Base-by-base conservation (phyloP, 805 yeast species). In the Wickerhamomyces hampshirensis region DNA sequence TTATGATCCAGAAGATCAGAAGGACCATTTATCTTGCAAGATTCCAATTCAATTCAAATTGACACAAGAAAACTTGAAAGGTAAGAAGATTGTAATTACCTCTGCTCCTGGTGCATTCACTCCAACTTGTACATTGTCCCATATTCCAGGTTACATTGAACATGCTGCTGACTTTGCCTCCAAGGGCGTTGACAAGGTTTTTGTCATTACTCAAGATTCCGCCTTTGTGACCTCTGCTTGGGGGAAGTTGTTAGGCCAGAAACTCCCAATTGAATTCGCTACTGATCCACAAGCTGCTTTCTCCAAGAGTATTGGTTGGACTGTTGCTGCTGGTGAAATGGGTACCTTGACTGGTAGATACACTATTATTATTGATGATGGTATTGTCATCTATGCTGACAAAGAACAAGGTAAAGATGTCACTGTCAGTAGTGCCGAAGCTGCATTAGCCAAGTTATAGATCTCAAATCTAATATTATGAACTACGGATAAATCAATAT, bases 51-150 rank as follows among this genome's bases (percentile, higher is more conserved):
- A 30, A 24, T 51, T 39, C 48, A 47, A 52, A 28, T 32, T 53
- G 9, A 38, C 53, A 12, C 48, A 39, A 24, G 58, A 52, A 32
- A 50, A 47, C 42, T 31, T 52, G 10, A 47, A 47, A 26, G 55
- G 54, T 13, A 52, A 54, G 38, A 51, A 50, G 37, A 75, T 80
- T 23, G 76, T 84, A 29, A 65, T 84, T 49, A 85, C 86, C 23
- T 71, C 83, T 40, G 88, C 84, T 23, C 93, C 94, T 43, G 94
- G 89, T 44, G 93, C 95, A 9, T 85, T 84, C 69, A 84, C 95
- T 18, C 94, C 91, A 38, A 77, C 91, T 6, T 84, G 93, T 61
- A 70, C 84, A 33, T 75, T 71, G 34, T 68, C 73, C 50, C 93
- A 83, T 60, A 71, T 83, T 42, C 91, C 91, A 38, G 84, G 79